These are phyloP conservation scores for Helenozyma baotianmanensis DNA, from an alignment of 805 yeast genomes.

Conservation along the genomic window DNA sequence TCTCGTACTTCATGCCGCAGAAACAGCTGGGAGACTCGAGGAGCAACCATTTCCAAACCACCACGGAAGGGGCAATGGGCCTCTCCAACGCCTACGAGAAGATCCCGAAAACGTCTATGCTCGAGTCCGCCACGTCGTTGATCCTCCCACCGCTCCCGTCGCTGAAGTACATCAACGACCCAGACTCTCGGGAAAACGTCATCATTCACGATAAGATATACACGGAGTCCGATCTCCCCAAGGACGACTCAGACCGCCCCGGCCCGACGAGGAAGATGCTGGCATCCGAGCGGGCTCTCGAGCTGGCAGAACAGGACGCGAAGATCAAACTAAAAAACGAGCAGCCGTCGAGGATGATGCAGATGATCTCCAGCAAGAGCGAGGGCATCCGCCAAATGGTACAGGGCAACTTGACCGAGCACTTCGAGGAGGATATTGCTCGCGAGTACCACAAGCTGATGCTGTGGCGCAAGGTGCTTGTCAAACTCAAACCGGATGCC, in stretches of 20 bases:
- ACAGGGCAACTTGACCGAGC: conserved; percentile 28
- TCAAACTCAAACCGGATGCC: conserved; percentile 84
- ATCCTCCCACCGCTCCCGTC: conserved; percentile 80
- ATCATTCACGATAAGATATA: conserved; percentile 83
- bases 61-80: background rate
- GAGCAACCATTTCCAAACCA: conserved; percentile 16
- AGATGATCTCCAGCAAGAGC: conserved; percentile 12
- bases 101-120: conserved; percentile 68
- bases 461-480: conserved; percentile 90
- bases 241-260: too few species aligned
- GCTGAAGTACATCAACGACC: conserved; percentile 60
- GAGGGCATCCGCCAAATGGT: conserved; percentile 14
- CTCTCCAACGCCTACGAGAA: conserved; percentile 19
- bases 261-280: too few species aligned
- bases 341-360: conserved; percentile 12
- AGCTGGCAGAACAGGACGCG: conserved; percentile 1
- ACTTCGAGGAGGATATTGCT: conserved; percentile 76
- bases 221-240: conserved; percentile 47
- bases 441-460: conserved; percentile 79
- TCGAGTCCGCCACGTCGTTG: conserved; percentile 74
- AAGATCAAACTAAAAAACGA: background rate
- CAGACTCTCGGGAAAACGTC: conserved; percentile 55
- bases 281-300: background rate
- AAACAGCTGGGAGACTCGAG: conserved; percentile 21
- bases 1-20: conserved; percentile 41